Base-by-base conservation (phyloP, 768 basidiomycete genomes). In the Psilocybe subaeruginosa region DNA sequence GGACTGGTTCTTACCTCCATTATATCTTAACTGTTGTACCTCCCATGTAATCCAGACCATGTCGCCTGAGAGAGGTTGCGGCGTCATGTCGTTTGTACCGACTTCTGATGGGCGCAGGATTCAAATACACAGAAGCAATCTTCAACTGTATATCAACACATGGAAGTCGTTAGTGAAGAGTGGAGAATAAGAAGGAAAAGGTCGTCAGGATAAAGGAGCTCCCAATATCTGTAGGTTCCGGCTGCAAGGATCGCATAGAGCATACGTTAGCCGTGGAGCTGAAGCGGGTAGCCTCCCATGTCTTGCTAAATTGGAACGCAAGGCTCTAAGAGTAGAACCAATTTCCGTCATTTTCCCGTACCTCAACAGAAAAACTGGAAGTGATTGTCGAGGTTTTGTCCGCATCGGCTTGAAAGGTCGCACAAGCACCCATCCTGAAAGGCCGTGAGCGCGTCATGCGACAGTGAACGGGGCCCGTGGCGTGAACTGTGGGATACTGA, bases 1-100 rank as follows among this genome's bases (percentile, higher is more conserved):
- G 19, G 2, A 9, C 7, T 29, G 8, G 58, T 14, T 39, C 64
- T 27, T 33, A 64, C 66, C 66, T 54, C 62, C 62, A 49, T 64
- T 60, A 51, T 62, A 66, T 19, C 54, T 57, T 12, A 64, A 52
- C 29, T 59, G 27, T 31, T 59, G 65, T 12, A 57, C 54, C 48
- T 66, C 60, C 19, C 51, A 9, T 45, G 64, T 53, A 33, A 61
- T 45, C n/a, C 56, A 31, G 30, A 59, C 19, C 17, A 51, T 23
- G 7, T 58, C 62, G 30, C 43, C 57, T 31, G 50, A 53, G n/a
- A 53, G 35, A 19, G 58, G 56, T 31, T 23, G 17, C 16, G 27
- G n/a, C 41, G 50, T 43, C 35, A 43, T 66, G 39, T 16, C 27
- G 29, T 17, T 45, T 54, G 41, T n/a, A 43, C 11, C 14, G 41